Conservation (phyloP, 1,284 basidiomycete genomes). For the Trametes hirsuta region DNA sequence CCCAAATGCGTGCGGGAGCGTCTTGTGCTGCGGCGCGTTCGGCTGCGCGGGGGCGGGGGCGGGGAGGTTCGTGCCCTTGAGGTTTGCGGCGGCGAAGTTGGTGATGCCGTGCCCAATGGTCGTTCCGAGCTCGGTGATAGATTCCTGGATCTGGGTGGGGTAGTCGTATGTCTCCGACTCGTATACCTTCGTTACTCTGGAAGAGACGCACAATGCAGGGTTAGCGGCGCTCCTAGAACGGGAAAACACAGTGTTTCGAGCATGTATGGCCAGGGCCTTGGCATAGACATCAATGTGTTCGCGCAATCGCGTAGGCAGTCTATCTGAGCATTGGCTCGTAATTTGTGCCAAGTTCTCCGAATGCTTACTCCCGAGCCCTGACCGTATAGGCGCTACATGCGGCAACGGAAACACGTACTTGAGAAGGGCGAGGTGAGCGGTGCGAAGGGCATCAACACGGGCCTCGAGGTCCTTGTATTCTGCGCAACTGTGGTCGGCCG, state of each 20-base stretch:
- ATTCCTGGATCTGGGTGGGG: slow-evolving; percentile 77
- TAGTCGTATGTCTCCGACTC: slow-evolving; percentile 91
- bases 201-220: neutral
- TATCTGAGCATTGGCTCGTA: too few species aligned
- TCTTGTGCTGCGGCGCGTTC: slow-evolving; percentile 78
- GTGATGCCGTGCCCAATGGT: slow-evolving; percentile 81
- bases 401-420: slow-evolving; percentile 53
- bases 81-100: slow-evolving; percentile 86
- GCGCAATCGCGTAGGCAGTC: too few species aligned
- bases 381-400: too few species aligned
- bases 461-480: slow-evolving; percentile 97
- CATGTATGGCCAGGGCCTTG: too few species aligned
- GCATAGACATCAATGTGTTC: too few species aligned
- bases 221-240: slow-evolving; percentile 5
- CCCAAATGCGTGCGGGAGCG: slow-evolving; percentile 90
- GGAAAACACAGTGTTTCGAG: neutral
- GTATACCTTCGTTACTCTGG: slow-evolving; percentile 84
- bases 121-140: slow-evolving; percentile 69
- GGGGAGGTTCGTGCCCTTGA: slow-evolving; percentile 89
- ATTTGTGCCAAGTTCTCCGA: too few species aligned
- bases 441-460: slow-evolving; percentile 90
- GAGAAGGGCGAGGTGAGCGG: slow-evolving; percentile 79
- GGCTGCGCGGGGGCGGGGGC: slow-evolving; percentile 67
- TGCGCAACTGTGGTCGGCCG: slow-evolving; percentile 36
- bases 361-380: too few species aligned